phyloP scores from a whole-genome alignment of 768 basidiomycete genomes.

The Suillus lakei region DNA sequence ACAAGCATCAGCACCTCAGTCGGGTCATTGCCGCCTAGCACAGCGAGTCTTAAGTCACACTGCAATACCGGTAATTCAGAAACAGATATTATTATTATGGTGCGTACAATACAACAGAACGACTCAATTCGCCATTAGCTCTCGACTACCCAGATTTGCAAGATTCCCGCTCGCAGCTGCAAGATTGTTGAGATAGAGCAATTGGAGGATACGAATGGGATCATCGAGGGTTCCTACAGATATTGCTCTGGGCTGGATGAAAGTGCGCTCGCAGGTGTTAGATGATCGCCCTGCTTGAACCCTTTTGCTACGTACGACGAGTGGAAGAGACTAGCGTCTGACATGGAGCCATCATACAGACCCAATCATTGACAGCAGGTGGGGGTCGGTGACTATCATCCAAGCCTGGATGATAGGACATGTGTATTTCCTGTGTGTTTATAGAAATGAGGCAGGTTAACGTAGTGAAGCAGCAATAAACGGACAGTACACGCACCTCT shows the following conservation, averaged over 20 bases:
- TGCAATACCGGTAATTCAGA: too few species aligned
- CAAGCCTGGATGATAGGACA: slow-evolving; percentile 95
- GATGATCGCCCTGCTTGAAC: slow-evolving; percentile 74
- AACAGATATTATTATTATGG: too few species aligned
- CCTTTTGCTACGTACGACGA: slow-evolving; percentile 70
- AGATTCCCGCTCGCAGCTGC: slow-evolving; percentile 39
- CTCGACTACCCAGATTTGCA: slow-evolving; percentile 26
- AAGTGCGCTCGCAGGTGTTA: slow-evolving; percentile 47
- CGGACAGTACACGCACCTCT: too few species aligned
- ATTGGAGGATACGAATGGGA: slow-evolving; percentile 64
- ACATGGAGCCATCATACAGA: slow-evolving; percentile 59
- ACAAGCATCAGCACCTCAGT: too few species aligned
- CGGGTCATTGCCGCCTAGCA: too few species aligned
- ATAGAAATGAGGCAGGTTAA: too few species aligned
- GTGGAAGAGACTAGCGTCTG: slow-evolving; percentile 56
- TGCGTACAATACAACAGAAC: too few species aligned
- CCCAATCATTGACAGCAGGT: slow-evolving; percentile 73
- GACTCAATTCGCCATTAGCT: too few species aligned
- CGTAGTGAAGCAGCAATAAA: too few species aligned
- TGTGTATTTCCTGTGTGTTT: too few species aligned
- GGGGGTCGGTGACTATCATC: slow-evolving; percentile 78
- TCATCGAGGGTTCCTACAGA: slow-evolving; percentile 88
- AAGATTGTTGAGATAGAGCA: slow-evolving; percentile 62
- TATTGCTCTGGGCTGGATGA: slow-evolving; percentile 75
- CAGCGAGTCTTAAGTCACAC: too few species aligned